Evolutionary conservation across 2,329 filamentous ascomycete genomes (phyloP).

Genomic region (Diplodia corticola): DNA sequence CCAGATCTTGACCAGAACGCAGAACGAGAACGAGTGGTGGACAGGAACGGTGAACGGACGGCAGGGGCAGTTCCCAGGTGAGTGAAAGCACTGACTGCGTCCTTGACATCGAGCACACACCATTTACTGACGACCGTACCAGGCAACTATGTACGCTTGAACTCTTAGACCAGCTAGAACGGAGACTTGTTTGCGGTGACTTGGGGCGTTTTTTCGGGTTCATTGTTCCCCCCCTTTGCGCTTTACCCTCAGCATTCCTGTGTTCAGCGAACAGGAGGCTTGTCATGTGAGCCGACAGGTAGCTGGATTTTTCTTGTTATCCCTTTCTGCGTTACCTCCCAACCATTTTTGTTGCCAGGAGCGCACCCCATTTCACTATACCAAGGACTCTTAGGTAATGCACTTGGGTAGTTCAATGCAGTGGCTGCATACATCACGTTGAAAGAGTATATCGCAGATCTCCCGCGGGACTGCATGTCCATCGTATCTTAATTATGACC

Average conservation of each 20-base stretch:
- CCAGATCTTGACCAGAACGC: constrained; percentile 80
- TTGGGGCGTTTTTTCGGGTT: not conserved
- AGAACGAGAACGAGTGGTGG: constrained; percentile 98
- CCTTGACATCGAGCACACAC: constrained; percentile 39
- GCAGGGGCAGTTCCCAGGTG: constrained; percentile 93
- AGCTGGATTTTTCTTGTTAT: not conserved
- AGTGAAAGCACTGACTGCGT: constrained; percentile 33
- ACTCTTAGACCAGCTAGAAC: constrained; percentile 25
- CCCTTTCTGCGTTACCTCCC: not conserved
- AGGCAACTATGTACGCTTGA: constrained; percentile 48
- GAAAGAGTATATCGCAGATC: not conserved
- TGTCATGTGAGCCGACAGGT: not conserved
- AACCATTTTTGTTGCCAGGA: not conserved
- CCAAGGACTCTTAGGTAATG: not conserved
- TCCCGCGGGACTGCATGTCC: not conserved
- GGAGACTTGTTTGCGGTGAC: not conserved
- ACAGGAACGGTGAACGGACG: constrained; percentile 75
- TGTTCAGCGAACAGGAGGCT: not conserved
- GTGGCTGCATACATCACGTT: not conserved
- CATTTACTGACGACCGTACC: constrained; percentile 27
- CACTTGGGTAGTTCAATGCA: not conserved
- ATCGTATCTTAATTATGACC: not conserved
- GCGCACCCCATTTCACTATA: not conserved
- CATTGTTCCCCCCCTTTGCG: not conserved
- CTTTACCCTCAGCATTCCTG: not conserved